Percentiles rank a stretch among this genome's conserved stretches.
These are phyloP conservation scores for Pseudoneurospora amorphoporcata DNA, from an alignment of 495 filamentous ascomycete species.

Conservation along the genomic window DNA sequence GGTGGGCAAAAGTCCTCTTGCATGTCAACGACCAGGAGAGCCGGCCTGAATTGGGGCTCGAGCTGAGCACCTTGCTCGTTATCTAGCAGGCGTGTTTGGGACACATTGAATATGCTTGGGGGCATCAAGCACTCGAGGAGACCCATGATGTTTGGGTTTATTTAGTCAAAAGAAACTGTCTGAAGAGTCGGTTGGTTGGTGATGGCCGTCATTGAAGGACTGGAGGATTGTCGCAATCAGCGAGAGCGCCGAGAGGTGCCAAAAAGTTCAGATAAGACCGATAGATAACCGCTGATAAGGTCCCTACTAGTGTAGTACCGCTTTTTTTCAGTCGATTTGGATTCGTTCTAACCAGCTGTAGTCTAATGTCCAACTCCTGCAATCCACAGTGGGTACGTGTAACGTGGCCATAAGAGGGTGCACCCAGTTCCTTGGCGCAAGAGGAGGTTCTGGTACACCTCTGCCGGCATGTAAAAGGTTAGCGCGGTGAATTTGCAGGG, in stretches of 20 bases:
- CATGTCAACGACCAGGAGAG: slow-evolving; percentile 67
- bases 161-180: background rate
- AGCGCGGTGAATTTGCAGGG: no score
- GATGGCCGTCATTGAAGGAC: background rate
- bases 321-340: no score
- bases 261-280: background rate
- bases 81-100: background rate
- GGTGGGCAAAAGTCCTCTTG: slow-evolving; percentile 97
- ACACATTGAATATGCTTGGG: background rate
- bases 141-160: background rate
- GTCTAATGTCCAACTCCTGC: no score
- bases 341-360: no score
- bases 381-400: no score
- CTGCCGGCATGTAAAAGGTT: no score
- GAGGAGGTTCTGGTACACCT: no score
- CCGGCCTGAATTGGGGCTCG: slow-evolving; percentile 23
- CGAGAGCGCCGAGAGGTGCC: background rate
- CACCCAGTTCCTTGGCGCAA: no score
- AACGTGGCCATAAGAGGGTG: no score
- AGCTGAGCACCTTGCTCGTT: background rate
- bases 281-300: background rate
- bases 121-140: background rate
- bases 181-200: background rate
- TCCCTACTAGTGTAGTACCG: background rate
- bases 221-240: background rate